Evolutionary conservation across 306 rosid genomes (phyloP), one percentile per base, ranked within the genome.

Genomic region (Cucurbita argyrosperma): DNA sequence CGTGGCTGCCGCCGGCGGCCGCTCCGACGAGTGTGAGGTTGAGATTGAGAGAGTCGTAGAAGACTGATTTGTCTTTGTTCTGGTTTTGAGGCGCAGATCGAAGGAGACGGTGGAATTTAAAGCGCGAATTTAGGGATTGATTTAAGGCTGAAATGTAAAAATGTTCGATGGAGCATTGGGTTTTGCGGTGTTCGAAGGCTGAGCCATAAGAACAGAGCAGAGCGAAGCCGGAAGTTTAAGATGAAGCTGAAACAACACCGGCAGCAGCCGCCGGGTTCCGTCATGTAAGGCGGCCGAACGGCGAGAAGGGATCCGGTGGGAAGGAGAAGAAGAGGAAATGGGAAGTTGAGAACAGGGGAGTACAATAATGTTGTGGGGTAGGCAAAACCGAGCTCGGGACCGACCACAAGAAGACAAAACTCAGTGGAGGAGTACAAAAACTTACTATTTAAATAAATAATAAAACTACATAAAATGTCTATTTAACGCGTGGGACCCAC

Each of bases 111-210:
- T 80, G 70, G 21, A 35, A 80, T 90, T 89, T n/a, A 13, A 12
- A 0, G 75, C n/a, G 2, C 54, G 84, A 35, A 0, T 85, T 85
- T 5, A 84, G 63, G 78, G 91, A 40, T 58, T 38, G 70, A 86
- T 90, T 83, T 73, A 94, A 94, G 77, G 89, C 79, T 75, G 97
- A 96, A 39, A 88, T 71, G 83, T 89, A 89, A 52, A 94, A 84
- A 1, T 2, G 0, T 0, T 73, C 78, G 77, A 90, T 68, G 21
- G 77, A 86, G 75, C 79, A 79, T 40, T 70, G 80, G 69, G 96
- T 97, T 0, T 85, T 84, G 74, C 80, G 75, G 3, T n/a, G 85
- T 71, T 1, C 90, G 89, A 0, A 94, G 79, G 60, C 81, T 82
- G 6, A 59, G 83, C 84, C 90, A 82, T 78, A 82, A 13, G 75